A percentile compares a stretch with the other conserved stretches of the same genome.
Evolutionary conservation across 1,284 basidiomycete species (phyloP).

Genomic region (Neotropicomus parvogracilis): DNA sequence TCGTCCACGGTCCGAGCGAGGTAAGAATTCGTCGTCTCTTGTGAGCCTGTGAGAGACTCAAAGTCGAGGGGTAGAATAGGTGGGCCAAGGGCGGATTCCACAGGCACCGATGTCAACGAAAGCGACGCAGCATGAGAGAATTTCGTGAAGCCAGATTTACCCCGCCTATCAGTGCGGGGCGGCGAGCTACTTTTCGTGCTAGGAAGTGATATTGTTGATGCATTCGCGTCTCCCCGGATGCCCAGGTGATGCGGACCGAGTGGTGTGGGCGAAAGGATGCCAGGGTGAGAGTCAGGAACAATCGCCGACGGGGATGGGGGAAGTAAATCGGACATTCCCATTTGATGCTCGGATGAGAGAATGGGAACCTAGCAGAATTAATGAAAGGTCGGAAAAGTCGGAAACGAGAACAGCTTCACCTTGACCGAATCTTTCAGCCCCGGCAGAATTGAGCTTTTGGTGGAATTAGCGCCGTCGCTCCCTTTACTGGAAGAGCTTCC

Average conservation of each 20-base stretch:
- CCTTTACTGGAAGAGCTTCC: conserved; percentile 45
- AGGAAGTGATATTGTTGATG: conserved; percentile 36
- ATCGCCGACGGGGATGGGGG: conserved; percentile 73
- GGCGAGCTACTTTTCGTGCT: conserved; percentile 42
- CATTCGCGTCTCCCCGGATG: conserved; percentile 29
- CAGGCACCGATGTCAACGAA: conserved; percentile 33
- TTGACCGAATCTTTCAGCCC: conserved; percentile 72
- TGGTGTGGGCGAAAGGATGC: conserved; percentile 40
- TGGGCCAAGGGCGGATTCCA: conserved; percentile 35
- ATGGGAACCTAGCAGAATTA: conserved; percentile 50
- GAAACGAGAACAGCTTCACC: conserved; percentile 35
- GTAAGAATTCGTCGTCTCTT: conserved; percentile 66
- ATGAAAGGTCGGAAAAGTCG: conserved; percentile 4
- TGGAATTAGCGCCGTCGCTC: conserved; percentile 28
- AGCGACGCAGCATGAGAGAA: conserved; percentile 28
- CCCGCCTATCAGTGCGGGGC: conserved; percentile 32
- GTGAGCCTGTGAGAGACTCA: conserved; percentile 50
- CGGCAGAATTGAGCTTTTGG: conserved; percentile 43
- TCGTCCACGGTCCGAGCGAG: conserved; percentile 77
- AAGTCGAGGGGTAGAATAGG: conserved; percentile 69
- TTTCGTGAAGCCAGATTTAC: conserved; percentile 24
- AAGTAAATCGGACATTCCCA: conserved; percentile 66
- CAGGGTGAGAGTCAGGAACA: conserved; percentile 43
- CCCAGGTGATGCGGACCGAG: conserved; percentile 35
- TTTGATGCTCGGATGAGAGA: conserved; percentile 63